These are phyloP conservation scores for Rhizoclosmatium globosum DNA, from an alignment of 192 early-diverging fungal genomes.

Conservation along the genomic window DNA sequence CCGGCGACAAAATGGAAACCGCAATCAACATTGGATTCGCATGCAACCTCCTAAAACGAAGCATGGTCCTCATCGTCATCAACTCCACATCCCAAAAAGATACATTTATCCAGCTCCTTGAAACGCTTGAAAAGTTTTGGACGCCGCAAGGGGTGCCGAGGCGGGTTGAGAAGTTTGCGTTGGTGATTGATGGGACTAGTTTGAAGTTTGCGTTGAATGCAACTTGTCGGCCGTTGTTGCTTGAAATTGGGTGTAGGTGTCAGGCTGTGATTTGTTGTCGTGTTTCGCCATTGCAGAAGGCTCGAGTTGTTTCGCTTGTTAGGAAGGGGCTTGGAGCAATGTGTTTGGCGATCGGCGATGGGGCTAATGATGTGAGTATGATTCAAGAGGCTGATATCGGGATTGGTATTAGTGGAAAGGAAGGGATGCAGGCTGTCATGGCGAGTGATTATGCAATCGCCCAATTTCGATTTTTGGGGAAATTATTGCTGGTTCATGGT, in stretches of 20 bases:
- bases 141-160: conserved; percentile 45
- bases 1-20: conserved; percentile 98
- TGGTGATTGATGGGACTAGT: conserved; percentile 66
- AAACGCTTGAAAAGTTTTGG: conserved; percentile 66
- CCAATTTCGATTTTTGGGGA: conserved; percentile 89
- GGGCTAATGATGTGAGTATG: conserved; percentile 71
- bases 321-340: conserved; percentile 77
- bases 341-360: conserved; percentile 71
- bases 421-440: conserved; percentile 89
- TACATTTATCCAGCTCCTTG: conserved; percentile 66
- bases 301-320: conserved; percentile 89
- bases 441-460: conserved; percentile 93
- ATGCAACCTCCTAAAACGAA: conserved; percentile 57
- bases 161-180: conserved; percentile 42
- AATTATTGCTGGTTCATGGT: conserved; percentile 92
- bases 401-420: conserved; percentile 65
- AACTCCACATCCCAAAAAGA: conserved; percentile 50
- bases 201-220: conserved; percentile 74
- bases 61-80: conserved; percentile 66
- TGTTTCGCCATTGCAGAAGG: conserved; percentile 94
- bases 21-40: conserved; percentile 98
- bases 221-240: conserved; percentile 60
- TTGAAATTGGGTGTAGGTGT: conserved; percentile 67
- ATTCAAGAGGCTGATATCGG: conserved; percentile 75
- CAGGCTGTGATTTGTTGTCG: conserved; percentile 91